These are phyloP conservation scores for Talaromyces sp. DNA, from an alignment of 2,329 filamentous ascomycete species.

Conservation along the genomic window DNA sequence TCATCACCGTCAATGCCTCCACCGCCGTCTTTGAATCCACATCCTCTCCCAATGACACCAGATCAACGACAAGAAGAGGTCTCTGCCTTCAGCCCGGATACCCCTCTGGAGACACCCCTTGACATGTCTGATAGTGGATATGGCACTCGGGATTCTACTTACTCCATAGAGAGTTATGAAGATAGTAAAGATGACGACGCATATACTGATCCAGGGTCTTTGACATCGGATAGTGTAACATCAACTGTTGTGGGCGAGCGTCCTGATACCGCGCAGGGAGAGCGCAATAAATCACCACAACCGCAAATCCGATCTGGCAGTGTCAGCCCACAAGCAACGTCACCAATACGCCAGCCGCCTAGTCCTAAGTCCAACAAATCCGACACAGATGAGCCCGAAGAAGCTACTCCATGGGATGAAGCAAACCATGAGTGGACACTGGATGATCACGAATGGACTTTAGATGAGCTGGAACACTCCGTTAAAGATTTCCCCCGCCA, in stretches of 20 bases:
- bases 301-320: conserved; percentile 28
- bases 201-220: conserved; percentile 30
- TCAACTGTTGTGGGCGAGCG: conserved; percentile 31
- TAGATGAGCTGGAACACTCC: conserved; percentile 42
- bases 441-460: conserved; percentile 45
- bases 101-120: conserved; percentile 40
- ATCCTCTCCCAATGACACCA: conserved; percentile 37
- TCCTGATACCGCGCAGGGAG: conserved; percentile 19
- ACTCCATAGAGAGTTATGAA: conserved; percentile 27
- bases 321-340: conserved; percentile 21
- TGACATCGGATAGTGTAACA: conserved; percentile 29
- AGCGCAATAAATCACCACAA: conserved; percentile 20
- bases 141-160: conserved; percentile 31
- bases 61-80: conserved; percentile 39
- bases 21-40: conserved; percentile 23
- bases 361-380: conserved; percentile 24
- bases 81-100: conserved; percentile 45
- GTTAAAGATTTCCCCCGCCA: conserved; percentile 39
- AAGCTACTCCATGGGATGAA: conserved; percentile 33
- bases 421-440: conserved; percentile 38
- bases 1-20: conserved; percentile 33
- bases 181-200: conserved; percentile 32
- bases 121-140: conserved; percentile 41
- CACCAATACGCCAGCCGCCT: conserved; percentile 19
- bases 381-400: conserved; percentile 33